A percentile compares a stretch with the other conserved stretches of the same genome.
Conservation (phyloP, 805 yeast genomes). For the Sungouiozyma ichnusensis region DNA sequence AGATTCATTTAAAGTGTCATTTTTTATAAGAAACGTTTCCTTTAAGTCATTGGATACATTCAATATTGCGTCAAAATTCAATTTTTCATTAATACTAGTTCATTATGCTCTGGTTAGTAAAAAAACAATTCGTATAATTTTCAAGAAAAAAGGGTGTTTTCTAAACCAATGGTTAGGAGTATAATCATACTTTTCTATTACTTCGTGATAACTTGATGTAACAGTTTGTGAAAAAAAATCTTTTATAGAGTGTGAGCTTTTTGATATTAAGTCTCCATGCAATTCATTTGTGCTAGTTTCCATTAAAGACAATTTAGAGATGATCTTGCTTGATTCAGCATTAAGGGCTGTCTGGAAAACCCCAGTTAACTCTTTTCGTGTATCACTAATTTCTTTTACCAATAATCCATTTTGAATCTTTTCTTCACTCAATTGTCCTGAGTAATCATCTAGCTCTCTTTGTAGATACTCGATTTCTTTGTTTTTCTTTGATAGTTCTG, state of each 20-base stretch:
- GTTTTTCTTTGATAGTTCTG: slow-evolving; percentile 16
- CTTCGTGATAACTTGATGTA: not conserved
- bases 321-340: not conserved
- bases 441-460: slow-evolving; percentile 32
- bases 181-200: not conserved
- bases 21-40: not conserved
- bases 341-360: not conserved
- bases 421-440: slow-evolving; percentile 40
- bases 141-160: not conserved
- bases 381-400: slow-evolving; percentile 11
- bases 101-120: not conserved
- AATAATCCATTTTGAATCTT: slow-evolving; percentile 29
- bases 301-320: not conserved
- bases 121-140: no score
- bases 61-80: not conserved
- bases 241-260: not conserved
- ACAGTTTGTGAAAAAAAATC: not conserved
- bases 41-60: not conserved
- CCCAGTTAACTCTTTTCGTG: slow-evolving; percentile 5
- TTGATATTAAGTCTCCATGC: not conserved
- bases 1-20: not conserved
- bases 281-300: not conserved
- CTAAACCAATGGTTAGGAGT: not conserved
- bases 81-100: not conserved
- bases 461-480: slow-evolving; percentile 30